Evolutionary conservation across 768 basidiomycete genomes (phyloP), one percentile per base, ranked within the genome.

Genomic region (Mycena crocata): DNA sequence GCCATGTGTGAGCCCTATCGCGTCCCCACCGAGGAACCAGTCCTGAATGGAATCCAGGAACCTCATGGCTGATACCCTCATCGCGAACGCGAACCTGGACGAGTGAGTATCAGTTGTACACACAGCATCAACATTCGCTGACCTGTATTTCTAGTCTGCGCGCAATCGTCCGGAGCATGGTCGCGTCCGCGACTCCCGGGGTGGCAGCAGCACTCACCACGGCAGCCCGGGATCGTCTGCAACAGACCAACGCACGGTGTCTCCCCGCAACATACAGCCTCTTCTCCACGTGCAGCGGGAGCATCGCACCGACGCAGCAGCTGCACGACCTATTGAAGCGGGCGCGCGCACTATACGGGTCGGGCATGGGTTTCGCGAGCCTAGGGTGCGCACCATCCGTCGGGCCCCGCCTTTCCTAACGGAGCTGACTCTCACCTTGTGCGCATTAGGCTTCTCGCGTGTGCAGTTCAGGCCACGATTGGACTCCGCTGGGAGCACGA

Each of bases 21-120:
- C 49, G n/a, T 14, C 17, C 49, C n/a, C 17, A 14, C 23, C 35
- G 28, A 26, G 7, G 17, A n/a, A n/a, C 15, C 34, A 19, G 14
- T 23, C 13, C 34, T 17, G 21, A 42, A 5, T 30, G 21, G 7
- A n/a, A 7, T 21, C 2, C 40, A 67, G 66, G 15, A 70, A 70
- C 49, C 65, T 70, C 26, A 70, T 70, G 69, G 65, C 69, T 5
- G 69, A 70, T 24, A 70, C 69, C 23, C 65, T 70, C 54, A 70
- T 70, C 40, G 69, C 69, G 12, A 70, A 70, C 44, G 69, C 69
- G 19, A 70, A 50, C 39, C 46, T 64, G 12, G 69, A 70, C 40
- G 69, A 70, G 69, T 37, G 30, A 46, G 69, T 66, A 7, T 28
- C 34, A 23, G 13, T n/a, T 23, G 9, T 23, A 23, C 32, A 0